A percentile compares a stretch with the other conserved stretches of the same genome.
Evolutionary conservation across 2,329 filamentous ascomycete species (phyloP).

Genomic region (Cladosporium sp.): DNA sequence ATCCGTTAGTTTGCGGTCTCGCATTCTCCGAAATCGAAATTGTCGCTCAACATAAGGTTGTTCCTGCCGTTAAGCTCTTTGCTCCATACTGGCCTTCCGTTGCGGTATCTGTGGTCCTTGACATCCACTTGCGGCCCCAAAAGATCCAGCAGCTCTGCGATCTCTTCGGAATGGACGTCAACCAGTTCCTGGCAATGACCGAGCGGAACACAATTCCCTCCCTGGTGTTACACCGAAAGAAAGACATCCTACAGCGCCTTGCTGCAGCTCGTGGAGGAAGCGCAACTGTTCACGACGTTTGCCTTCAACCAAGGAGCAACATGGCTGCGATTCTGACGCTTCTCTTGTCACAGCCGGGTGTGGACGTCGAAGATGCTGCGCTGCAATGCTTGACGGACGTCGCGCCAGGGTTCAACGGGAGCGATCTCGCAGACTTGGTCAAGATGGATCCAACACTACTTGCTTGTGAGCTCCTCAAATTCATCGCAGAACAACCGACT

Average conservation of each 20-base stretch:
- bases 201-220: constrained; percentile 82
- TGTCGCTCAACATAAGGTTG: constrained; percentile 64
- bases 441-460: constrained; percentile 71
- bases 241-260: constrained; percentile 75
- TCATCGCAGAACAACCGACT: constrained; percentile 64
- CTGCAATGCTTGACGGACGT: constrained; percentile 66
- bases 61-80: constrained; percentile 56
- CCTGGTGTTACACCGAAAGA: constrained; percentile 73
- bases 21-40: constrained; percentile 78
- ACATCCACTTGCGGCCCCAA: constrained; percentile 75
- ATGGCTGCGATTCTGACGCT: constrained; percentile 56
- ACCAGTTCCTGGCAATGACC: constrained; percentile 69
- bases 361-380: constrained; percentile 62
- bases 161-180: constrained; percentile 69
- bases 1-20: constrained; percentile 71
- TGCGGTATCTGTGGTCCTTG: constrained; percentile 76
- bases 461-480: constrained; percentile 77
- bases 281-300: constrained; percentile 57
- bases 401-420: constrained; percentile 64
- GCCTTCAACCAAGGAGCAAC: constrained; percentile 53
- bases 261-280: constrained; percentile 60
- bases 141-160: constrained; percentile 77
- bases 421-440: constrained; percentile 64
- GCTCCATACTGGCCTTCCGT: constrained; percentile 86
- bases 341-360: constrained; percentile 52